A percentile compares a stretch with the other conserved stretches of the same genome.
These are phyloP conservation scores for Aureobasidium sp. DNA, from an alignment of 2,329 filamentous ascomycete genomes.

Conservation along the genomic window DNA sequence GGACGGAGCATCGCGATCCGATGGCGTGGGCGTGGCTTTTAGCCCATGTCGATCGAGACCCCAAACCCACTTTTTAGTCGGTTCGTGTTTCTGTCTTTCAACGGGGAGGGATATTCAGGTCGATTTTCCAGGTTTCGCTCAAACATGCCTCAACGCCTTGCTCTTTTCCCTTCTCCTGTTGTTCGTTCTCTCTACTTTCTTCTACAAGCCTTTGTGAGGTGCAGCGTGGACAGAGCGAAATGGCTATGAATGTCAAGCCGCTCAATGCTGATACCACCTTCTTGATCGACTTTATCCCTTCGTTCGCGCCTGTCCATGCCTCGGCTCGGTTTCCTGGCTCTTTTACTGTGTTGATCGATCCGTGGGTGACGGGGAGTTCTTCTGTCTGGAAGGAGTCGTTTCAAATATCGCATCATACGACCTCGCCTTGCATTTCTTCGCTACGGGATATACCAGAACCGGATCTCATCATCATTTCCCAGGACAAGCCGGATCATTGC, in stretches of 20 bases:
- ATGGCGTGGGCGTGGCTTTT: constrained; percentile 1
- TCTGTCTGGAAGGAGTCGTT: constrained; percentile 56
- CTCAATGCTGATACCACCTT: constrained; percentile 61
- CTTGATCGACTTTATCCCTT: constrained; percentile 55
- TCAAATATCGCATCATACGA: constrained; percentile 51
- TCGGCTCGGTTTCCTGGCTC: constrained; percentile 39
- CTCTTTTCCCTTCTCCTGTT: background rate
- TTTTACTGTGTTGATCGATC: constrained; percentile 65
- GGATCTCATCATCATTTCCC: constrained; percentile 53
- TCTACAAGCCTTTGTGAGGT: background rate
- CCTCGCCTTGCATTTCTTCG: constrained; percentile 51
- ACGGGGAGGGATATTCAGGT: background rate
- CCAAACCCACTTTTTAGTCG: background rate
- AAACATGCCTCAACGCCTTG: constrained; percentile 11
- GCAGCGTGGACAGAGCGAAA: constrained; percentile 27
- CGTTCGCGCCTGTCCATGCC: constrained; percentile 36
- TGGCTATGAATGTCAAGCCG: constrained; percentile 58
- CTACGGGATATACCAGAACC: constrained; percentile 47
- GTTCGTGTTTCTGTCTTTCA: constrained; percentile 4
- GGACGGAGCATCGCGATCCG: background rate
- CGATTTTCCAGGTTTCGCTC: background rate
- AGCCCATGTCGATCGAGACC: background rate
- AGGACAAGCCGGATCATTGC: constrained; percentile 63
- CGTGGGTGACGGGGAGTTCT: constrained; percentile 59
- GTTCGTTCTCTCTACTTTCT: background rate